Evolutionary conservation across 2,329 filamentous ascomycete genomes (phyloP).

Genomic region (Tolypocladium album): DNA sequence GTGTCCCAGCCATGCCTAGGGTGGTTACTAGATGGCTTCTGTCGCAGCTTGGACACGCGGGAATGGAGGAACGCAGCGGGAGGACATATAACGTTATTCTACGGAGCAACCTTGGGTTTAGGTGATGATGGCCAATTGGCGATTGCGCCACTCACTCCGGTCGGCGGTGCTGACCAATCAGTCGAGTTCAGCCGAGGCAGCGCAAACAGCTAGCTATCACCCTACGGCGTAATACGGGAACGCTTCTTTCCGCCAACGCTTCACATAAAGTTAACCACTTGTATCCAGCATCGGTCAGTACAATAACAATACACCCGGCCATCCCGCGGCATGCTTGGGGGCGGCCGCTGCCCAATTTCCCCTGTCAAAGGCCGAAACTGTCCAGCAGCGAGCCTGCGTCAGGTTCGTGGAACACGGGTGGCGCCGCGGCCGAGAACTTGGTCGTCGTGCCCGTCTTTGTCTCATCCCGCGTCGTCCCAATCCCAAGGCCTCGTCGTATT

Average conservation of each 20-base stretch:
- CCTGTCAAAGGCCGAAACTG: constrained; percentile 72
- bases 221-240: too few species aligned
- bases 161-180: background rate
- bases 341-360: background rate
- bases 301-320: background rate
- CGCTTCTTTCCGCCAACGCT: too few species aligned
- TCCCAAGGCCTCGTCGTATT: constrained; percentile 30
- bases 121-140: background rate
- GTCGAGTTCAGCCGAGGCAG: background rate
- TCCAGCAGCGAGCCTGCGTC: constrained; percentile 80
- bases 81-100: background rate
- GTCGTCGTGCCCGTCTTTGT: constrained; percentile 20
- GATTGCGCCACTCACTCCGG: background rate
- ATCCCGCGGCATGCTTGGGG: background rate
- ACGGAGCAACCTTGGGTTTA: background rate
- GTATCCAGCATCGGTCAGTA: background rate
- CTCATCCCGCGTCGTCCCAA: background rate
- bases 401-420: constrained; percentile 85
- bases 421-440: constrained; percentile 41
- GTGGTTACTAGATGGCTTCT: background rate
- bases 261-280: background rate
- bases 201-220: background rate
- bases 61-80: background rate
- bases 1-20: background rate
- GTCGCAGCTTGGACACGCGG: background rate